Percentiles rank a stretch among this genome's conserved stretches.
Evolutionary conservation across 192 early-diverging fungal species (phyloP).

Genomic region (Linnemannia exigua): DNA sequence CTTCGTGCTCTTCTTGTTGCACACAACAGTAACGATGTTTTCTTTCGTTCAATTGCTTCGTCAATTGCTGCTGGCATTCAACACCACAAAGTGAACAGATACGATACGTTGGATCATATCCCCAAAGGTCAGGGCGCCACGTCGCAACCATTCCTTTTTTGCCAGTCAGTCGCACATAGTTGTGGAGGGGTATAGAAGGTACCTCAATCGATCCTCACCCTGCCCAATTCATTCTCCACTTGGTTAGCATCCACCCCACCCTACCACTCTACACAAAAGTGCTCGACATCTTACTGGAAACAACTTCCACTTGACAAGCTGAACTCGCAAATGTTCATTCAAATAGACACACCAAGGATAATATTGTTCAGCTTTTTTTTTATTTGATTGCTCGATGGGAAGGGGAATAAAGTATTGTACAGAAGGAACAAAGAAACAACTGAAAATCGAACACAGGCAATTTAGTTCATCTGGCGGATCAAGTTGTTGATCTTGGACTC

Average conservation of each 20-base stretch:
- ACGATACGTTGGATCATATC: neutral
- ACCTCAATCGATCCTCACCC: neutral
- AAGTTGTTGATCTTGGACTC: conserved; percentile 98
- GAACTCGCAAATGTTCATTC: too few species aligned
- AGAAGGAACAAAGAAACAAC: neutral
- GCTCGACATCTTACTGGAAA: too few species aligned
- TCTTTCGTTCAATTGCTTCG: neutral
- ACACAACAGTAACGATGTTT: neutral
- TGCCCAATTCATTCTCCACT: neutral
- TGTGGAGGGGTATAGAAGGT: neutral
- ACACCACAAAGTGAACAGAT: neutral
- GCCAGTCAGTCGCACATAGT: neutral
- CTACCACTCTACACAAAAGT: neutral
- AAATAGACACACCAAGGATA: neutral
- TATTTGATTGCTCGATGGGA: neutral
- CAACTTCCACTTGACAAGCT: too few species aligned
- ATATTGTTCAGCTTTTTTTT: neutral
- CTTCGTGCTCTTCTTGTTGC: neutral
- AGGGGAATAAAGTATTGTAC: neutral
- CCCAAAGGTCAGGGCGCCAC: neutral
- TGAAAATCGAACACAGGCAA: neutral
- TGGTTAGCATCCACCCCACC: neutral
- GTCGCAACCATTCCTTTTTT: neutral
- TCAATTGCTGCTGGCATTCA: neutral
- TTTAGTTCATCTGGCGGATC: conserved; percentile 96